phyloP scores from a whole-genome alignment of 1,284 basidiomycete genomes.

The Amylostereum areolatum region DNA sequence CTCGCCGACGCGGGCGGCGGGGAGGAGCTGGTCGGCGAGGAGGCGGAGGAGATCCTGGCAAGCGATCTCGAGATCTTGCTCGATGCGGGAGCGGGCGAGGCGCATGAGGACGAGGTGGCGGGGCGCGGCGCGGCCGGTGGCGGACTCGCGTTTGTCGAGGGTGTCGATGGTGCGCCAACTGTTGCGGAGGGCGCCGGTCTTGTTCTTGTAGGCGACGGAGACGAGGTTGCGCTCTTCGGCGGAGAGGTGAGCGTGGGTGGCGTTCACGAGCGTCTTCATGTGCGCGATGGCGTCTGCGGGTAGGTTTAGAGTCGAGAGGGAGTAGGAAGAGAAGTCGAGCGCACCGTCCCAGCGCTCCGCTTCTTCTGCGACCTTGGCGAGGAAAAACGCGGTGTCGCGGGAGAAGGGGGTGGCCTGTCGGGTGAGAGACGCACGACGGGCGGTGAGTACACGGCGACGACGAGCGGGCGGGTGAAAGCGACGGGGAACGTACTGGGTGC shows the following conservation, averaged over 20 bases:
- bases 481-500: neutral
- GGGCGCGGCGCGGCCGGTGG: constrained; percentile 19
- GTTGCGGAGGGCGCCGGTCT: constrained; percentile 53
- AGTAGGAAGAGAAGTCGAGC: constrained; percentile 4
- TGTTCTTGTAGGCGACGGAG: constrained; percentile 67
- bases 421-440: too few relatives aligned
- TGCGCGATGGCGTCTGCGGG: constrained; percentile 49
- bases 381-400: constrained; percentile 25
- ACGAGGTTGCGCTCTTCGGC: constrained; percentile 64
- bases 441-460: too few relatives aligned
- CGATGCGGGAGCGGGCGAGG: constrained; percentile 47
- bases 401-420: too few relatives aligned
- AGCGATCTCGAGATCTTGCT: constrained; percentile 46
- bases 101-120: constrained; percentile 44
- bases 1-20: constrained; percentile 51
- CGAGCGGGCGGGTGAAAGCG: too few relatives aligned
- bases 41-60: constrained; percentile 56
- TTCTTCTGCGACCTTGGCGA: constrained; percentile 64
- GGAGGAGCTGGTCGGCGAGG: constrained; percentile 47
- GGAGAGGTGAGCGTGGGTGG: constrained; percentile 43
- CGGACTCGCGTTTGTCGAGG: constrained; percentile 44
- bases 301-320: constrained; percentile 2
- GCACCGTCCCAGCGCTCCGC: constrained; percentile 62
- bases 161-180: constrained; percentile 58
- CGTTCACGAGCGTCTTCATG: constrained; percentile 48